A percentile compares a stretch with the other conserved stretches of the same genome.
Evolutionary conservation across 1,284 basidiomycete genomes (phyloP).

Genomic region (Pyrrhoderma lamaoense): DNA sequence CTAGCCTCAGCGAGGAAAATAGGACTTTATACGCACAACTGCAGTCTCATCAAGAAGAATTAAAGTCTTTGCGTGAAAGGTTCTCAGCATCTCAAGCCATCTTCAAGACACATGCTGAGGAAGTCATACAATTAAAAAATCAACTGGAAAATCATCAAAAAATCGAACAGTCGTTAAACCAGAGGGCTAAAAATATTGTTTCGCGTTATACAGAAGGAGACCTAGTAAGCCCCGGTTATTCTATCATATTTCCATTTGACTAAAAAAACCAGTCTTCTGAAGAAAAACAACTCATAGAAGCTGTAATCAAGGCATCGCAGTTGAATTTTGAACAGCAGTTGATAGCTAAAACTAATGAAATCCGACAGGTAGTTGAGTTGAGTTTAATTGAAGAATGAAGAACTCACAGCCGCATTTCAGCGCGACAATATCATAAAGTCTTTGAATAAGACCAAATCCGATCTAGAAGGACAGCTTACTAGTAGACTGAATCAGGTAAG

Average conservation of each 20-base stretch:
- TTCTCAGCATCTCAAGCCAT: constrained; percentile 2
- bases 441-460: constrained; percentile 27
- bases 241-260: neutral
- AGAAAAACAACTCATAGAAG: constrained; percentile 31
- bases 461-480: constrained; percentile 27
- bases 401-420: too few relatives aligned
- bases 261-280: constrained; percentile 25
- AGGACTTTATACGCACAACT: neutral
- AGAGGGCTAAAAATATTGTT: constrained; percentile 28
- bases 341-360: constrained; percentile 32
- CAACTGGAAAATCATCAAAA: constrained; percentile 25
- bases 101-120: constrained; percentile 6
- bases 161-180: constrained; percentile 22
- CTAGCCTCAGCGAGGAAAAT: too few relatives aligned
- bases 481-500: constrained; percentile 23
- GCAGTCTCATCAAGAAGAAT: neutral
- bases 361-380: constrained; percentile 26
- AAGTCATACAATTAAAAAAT: constrained; percentile 19
- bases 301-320: constrained; percentile 28
- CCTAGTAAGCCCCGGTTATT: constrained; percentile 24
- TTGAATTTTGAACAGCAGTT: constrained; percentile 31
- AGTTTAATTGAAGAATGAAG: too few relatives aligned
- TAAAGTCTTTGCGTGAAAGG: neutral
- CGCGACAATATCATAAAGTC: constrained; percentile 31
- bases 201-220: constrained; percentile 30